These are phyloP conservation scores for Nakazawaea molendinolei DNA, from an alignment of 805 yeast genomes.

Conservation along the genomic window DNA sequence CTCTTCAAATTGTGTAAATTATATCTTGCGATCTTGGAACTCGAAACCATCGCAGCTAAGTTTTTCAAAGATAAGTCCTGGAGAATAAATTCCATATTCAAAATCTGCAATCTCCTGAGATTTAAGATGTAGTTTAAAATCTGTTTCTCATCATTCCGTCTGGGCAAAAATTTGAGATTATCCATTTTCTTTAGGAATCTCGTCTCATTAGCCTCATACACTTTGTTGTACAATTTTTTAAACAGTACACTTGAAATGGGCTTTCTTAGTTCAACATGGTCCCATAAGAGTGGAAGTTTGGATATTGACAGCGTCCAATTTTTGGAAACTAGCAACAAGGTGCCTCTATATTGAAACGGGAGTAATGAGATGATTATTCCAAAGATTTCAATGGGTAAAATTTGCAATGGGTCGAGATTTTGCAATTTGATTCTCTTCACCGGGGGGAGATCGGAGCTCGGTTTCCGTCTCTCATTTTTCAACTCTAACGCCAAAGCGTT, in stretches of 20 bases:
- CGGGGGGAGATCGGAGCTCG: background rate
- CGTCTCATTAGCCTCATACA: background rate
- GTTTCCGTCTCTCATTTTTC: background rate
- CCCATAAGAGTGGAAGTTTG: conserved; percentile 7
- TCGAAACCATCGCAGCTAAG: conserved; percentile 1
- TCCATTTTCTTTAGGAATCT: conserved; percentile 1
- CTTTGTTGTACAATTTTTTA: conserved; percentile 2
- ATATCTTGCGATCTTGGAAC: conserved; percentile 5
- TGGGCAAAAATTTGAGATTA: conserved; percentile 1
- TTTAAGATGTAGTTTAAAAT: conserved; percentile 5
- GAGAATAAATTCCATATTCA: conserved; percentile 1
- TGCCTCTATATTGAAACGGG: background rate
- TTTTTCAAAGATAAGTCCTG: conserved; percentile 2
- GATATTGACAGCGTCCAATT: conserved; percentile 1
- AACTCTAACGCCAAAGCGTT: conserved; percentile 2
- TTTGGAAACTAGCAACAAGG: conserved; percentile 1
- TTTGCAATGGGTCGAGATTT: conserved; percentile 16
- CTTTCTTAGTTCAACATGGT: background rate
- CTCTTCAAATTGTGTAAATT: conserved; percentile 1
- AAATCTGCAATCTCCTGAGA: conserved; percentile 4
- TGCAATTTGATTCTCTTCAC: background rate
- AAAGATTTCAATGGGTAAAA: conserved; percentile 22
- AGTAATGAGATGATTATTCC: conserved; percentile 12
- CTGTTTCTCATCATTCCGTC: conserved; percentile 7
- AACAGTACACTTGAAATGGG: conserved; percentile 1